These are phyloP conservation scores for Cubamyces sp. DNA, from an alignment of 768 basidiomycete genomes.

Conservation along the genomic window DNA sequence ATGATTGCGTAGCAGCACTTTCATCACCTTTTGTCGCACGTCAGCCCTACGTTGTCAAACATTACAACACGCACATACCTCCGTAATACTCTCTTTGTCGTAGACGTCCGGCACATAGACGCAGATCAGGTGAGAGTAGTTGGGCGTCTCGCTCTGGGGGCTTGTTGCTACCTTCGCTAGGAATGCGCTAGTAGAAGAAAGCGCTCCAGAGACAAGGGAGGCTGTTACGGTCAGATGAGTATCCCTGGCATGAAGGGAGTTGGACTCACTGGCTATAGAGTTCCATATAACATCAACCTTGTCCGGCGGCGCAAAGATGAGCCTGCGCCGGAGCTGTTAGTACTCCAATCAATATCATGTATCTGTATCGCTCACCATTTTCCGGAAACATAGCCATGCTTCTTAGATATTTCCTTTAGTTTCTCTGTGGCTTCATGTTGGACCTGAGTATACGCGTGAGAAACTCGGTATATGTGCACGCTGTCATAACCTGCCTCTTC, in stretches of 20 bases:
- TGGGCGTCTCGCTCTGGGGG: slow-evolving; percentile 48
- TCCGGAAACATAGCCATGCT: slow-evolving; percentile 57
- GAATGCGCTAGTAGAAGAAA: slow-evolving; percentile 59
- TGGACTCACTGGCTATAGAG: slow-evolving; percentile 57
- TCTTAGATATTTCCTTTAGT: slow-evolving; percentile 61
- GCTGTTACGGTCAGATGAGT: slow-evolving; percentile 37
- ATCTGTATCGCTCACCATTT: slow-evolving; percentile 58
- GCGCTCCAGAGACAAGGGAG: slow-evolving; percentile 67
- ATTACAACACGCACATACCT: slow-evolving; percentile 42
- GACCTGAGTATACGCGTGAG: slow-evolving; percentile 40
- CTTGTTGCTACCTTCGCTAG: slow-evolving; percentile 71
- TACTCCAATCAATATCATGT: not conserved
- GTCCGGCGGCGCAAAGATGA: slow-evolving; percentile 64
- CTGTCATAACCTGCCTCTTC: slow-evolving; percentile 54
- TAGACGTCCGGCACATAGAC: slow-evolving; percentile 75
- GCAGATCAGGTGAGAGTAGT: slow-evolving; percentile 69
- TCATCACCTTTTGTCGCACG: slow-evolving; percentile 59
- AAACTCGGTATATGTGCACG: not conserved
- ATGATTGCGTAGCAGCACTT: slow-evolving; percentile 64
- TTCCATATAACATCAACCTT: slow-evolving; percentile 69
- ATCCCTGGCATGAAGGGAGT: not conserved
- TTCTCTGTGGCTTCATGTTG: slow-evolving; percentile 62
- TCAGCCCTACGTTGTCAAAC: not conserved
- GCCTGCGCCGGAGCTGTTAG: slow-evolving; percentile 45
- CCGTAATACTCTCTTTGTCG: slow-evolving; percentile 59